Conservation (phyloP, 1,284 basidiomycete species). For the Marasmius tenuissimus region DNA sequence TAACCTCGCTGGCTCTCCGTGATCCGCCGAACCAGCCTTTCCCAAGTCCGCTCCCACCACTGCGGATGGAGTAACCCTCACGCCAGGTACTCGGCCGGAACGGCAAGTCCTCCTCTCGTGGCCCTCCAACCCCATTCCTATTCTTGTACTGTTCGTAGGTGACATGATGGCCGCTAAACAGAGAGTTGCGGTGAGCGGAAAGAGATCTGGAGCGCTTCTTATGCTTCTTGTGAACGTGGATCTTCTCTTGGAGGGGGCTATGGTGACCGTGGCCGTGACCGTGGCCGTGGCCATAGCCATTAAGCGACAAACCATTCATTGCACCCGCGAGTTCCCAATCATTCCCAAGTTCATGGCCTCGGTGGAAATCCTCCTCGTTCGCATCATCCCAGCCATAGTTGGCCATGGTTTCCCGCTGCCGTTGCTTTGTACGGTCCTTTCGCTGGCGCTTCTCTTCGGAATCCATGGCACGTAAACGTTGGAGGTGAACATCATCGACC, state of each 20-base stretch:
- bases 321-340: not conserved
- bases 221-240: not conserved
- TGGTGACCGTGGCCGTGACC: not conserved
- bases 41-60: not conserved
- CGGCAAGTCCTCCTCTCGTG: not conserved
- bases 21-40: not conserved
- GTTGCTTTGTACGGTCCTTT: not conserved
- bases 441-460: not conserved
- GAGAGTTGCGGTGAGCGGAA: not conserved
- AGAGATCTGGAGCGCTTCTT: not conserved
- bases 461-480: not conserved
- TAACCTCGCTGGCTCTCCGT: constrained; percentile 8
- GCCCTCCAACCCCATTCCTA: not conserved
- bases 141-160: not conserved
- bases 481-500: not conserved
- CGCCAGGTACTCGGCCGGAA: not conserved
- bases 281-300: not conserved
- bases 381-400: not conserved
- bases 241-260: not conserved
- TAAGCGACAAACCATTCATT: not conserved
- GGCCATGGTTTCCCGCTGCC: not conserved
- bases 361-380: not conserved
- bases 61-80: not conserved
- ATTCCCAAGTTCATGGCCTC: not conserved
- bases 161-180: not conserved